Percentiles rank a stretch among this genome's conserved stretches.
phyloP scores from a whole-genome alignment of 2,329 filamentous ascomycete genomes.

The Fusarium floridanum region DNA sequence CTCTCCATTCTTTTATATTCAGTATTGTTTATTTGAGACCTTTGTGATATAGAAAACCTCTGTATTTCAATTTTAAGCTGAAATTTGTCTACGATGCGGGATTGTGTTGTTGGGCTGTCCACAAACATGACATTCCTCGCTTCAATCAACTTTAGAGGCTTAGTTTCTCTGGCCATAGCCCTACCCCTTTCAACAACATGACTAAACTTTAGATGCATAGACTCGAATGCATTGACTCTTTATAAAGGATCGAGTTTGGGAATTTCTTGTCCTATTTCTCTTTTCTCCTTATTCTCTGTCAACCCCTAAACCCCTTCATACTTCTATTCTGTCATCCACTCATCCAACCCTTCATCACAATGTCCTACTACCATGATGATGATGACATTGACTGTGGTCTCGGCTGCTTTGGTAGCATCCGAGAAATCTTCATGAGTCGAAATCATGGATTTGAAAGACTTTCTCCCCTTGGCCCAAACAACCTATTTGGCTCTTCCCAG shows the following conservation, averaged over 20 bases:
- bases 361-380: background rate
- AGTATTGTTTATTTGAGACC: background rate
- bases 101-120: background rate
- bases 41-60: background rate
- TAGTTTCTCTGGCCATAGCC: background rate
- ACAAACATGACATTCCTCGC: background rate
- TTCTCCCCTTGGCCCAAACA: background rate
- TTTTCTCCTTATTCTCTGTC: background rate
- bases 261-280: background rate
- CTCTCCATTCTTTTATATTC: background rate
- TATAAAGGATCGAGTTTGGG: background rate
- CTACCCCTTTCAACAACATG: background rate
- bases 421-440: background rate
- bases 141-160: background rate
- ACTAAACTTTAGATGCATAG: background rate
- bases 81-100: background rate
- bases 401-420: background rate
- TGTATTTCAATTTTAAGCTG: background rate
- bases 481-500: background rate
- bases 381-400: background rate
- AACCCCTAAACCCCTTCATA: background rate
- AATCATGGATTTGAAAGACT: background rate
- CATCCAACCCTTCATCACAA: background rate
- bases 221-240: background rate
- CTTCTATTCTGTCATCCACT: background rate